phyloP scores from a whole-genome alignment of 225 moss, liverwort and hornwort genomes.

The Bryoerythrophyllum caledonicum region DNA sequence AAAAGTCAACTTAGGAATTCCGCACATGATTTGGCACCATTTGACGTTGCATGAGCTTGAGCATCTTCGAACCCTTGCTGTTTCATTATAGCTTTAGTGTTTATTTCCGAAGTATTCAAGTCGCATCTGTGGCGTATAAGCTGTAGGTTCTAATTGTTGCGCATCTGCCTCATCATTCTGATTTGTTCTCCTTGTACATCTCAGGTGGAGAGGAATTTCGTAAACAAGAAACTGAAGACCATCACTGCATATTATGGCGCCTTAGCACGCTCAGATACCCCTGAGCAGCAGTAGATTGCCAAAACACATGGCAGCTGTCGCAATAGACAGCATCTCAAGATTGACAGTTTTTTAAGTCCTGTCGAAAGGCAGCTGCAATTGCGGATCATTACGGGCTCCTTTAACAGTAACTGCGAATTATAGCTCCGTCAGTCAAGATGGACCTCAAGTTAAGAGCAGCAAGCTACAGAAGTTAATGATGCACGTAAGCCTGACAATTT shows the following conservation, averaged over 20 bases:
- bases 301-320: not conserved
- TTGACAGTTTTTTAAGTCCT: not conserved
- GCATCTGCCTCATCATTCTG: not conserved
- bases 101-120: not conserved
- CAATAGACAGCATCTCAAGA: not conserved
- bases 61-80: not conserved
- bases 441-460: slow-evolving; percentile 1
- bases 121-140: not conserved
- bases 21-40: not conserved
- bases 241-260: slow-evolving; percentile 90
- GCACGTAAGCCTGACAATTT: not conserved
- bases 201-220: slow-evolving; percentile 83
- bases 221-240: slow-evolving; percentile 81
- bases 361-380: not conserved
- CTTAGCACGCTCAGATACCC: slow-evolving; percentile 29
- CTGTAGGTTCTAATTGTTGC: not conserved
- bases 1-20: not conserved
- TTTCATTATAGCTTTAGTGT: not conserved
- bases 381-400: slow-evolving; percentile 4
- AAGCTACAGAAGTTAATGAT: slow-evolving; percentile 14
- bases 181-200: slow-evolving; percentile 15
- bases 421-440: slow-evolving; percentile 15
- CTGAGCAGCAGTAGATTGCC: slow-evolving; percentile 16
- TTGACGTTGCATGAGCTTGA: not conserved
- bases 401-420: not conserved